phyloP scores from a whole-genome alignment of 2,329 filamentous ascomycete genomes.

The Sporothrix luriei region DNA sequence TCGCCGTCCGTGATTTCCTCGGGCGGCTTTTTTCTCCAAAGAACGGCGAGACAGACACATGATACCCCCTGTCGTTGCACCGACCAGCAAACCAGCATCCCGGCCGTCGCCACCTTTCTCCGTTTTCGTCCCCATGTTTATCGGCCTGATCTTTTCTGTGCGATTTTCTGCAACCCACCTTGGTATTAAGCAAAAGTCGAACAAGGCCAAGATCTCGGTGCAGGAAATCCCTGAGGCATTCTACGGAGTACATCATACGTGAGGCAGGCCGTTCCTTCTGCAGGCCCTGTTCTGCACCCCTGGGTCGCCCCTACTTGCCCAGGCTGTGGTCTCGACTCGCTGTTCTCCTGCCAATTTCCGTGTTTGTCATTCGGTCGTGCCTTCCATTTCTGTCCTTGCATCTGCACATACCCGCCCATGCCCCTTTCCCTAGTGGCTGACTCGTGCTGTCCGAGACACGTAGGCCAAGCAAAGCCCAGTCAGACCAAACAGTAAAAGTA shows the following conservation, averaged over 20 bases:
- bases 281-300: background rate
- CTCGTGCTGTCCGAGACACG: conserved; percentile 20
- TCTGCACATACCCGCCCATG: conserved; percentile 20
- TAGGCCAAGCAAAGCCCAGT: conserved; percentile 15
- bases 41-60: too few relatives aligned
- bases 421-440: background rate
- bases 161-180: conserved; percentile 2
- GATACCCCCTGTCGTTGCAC: conserved; percentile 21
- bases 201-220: background rate
- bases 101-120: background rate
- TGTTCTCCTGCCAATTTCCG: background rate
- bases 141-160: background rate
- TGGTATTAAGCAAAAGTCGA: background rate
- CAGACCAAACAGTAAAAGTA: conserved; percentile 1
- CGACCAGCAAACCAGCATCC: conserved; percentile 9
- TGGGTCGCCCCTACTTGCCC: conserved; percentile 22
- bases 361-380: background rate
- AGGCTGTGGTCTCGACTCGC: conserved; percentile 11
- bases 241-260: background rate
- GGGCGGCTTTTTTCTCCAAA: background rate
- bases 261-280: background rate
- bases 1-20: conserved; percentile 23
- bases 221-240: background rate
- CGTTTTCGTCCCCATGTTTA: background rate
- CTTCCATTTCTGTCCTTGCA: conserved; percentile 2